These are phyloP conservation scores for Flaveria sonorensis DNA, from an alignment of 129 eudicot species.

Conservation along the genomic window DNA sequence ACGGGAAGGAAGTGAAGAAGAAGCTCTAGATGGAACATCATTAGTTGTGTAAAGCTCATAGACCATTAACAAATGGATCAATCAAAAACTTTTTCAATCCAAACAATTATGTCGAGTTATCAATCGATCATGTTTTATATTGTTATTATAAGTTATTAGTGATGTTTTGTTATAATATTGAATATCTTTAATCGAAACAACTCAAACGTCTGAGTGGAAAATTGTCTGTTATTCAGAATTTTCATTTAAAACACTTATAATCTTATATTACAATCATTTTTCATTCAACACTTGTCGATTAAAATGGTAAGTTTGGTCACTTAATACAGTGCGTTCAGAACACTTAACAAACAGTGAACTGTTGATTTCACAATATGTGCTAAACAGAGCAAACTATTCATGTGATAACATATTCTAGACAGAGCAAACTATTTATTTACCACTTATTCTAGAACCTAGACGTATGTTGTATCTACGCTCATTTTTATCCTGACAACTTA, in stretches of 20 bases:
- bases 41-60: neutral
- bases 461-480: neutral
- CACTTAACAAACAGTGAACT: neutral
- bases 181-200: neutral
- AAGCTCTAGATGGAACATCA: neutral
- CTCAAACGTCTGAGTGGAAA: neutral
- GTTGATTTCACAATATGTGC: neutral
- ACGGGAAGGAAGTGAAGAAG: slow-evolving; percentile 11
- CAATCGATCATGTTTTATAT: neutral
- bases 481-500: neutral
- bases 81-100: neutral
- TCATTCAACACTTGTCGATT: neutral
- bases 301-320: neutral
- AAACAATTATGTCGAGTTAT: neutral
- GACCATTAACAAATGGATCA: neutral
- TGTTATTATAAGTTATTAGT: neutral
- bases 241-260: neutral
- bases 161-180: neutral
- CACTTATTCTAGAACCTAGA: neutral
- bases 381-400: neutral
- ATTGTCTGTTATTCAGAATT: neutral
- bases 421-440: neutral
- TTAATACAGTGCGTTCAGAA: neutral
- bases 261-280: neutral
- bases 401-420: neutral